Evolutionary conservation across 768 basidiomycete species (phyloP).

Genomic region (Mycena metata): DNA sequence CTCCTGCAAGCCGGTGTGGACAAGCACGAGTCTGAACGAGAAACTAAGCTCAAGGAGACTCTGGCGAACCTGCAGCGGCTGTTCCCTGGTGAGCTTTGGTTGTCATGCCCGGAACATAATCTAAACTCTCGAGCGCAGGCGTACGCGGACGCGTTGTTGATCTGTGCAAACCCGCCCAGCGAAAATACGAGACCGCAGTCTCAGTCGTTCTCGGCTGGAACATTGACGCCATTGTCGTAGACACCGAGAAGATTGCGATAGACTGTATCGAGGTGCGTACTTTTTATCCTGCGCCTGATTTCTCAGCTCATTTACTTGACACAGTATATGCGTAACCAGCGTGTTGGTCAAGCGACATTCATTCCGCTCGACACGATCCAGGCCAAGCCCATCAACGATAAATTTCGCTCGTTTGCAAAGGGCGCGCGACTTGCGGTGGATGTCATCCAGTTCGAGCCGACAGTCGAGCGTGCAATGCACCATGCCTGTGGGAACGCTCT

Average conservation of each 20-base stretch:
- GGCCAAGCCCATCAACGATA: constrained; percentile 93
- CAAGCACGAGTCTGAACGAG: constrained; percentile 87
- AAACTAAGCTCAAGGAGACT: constrained; percentile 87
- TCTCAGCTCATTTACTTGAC: not conserved
- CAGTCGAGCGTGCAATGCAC: constrained; percentile 94
- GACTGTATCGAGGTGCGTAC: constrained; percentile 91
- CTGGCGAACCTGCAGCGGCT: constrained; percentile 86
- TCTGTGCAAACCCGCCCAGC: constrained; percentile 92
- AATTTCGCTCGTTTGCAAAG: constrained; percentile 92
- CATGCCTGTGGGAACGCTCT: constrained; percentile 96
- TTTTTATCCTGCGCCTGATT: not conserved
- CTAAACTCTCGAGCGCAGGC: constrained; percentile 58
- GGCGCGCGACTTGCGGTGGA: constrained; percentile 90
- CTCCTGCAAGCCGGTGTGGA: constrained; percentile 93
- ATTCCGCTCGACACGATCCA: constrained; percentile 98
- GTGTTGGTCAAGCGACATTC: constrained; percentile 96
- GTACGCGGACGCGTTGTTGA: constrained; percentile 95
- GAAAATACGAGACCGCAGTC: constrained; percentile 94
- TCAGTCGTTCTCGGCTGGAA: constrained; percentile 94
- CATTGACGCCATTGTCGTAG: constrained; percentile 95
- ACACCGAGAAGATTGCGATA: constrained; percentile 96
- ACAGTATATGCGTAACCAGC: constrained; percentile 95
- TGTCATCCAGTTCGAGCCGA: constrained; percentile 85
- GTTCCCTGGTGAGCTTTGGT: constrained; percentile 78
- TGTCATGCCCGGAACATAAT: not conserved